Base-by-base conservation (phyloP, 345 rosid genomes). In the Arabidopsis arenosa region DNA sequence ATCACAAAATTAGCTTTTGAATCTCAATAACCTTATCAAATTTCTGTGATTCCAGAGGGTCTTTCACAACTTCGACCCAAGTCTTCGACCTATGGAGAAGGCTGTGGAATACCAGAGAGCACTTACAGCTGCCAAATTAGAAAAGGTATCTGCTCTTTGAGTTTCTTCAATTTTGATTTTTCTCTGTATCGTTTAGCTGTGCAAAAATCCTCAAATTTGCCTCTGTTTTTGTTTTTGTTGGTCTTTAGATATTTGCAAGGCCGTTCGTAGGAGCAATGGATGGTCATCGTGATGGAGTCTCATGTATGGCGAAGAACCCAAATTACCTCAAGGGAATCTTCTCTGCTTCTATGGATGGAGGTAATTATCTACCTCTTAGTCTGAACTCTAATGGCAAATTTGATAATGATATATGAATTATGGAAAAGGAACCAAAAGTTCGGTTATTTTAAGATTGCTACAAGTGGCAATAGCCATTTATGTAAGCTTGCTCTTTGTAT, bases 331-430 rank as follows among this genome's bases (percentile, higher is more conserved):
- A 95, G 71, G 93, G 91, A 8, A 80, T 95, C 28, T 90, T 95
- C 84, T 95, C 98, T 4, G 99, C 89, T 73, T 91, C 99, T 14
- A 86, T 89, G 89, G 99, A 93, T 83, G 99, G 98, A 91, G 98
- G 99, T 90, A 68, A 13, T 28, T 64, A 3, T 44, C 5, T 2
- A 0, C 12, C 2, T 60, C 28, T 40, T 61, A 30, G 10, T 26
- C 15, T 18, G 49, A 39, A 49, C 61, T 73, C 12, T 13, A 15
- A 1, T 30, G 1, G 17, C 32, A 63, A 30, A 10, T 12, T 52
- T 39, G 51, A 7, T 53, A n/a, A 40, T 62, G 41, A 21, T 14
- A 21, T 59, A 7, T 41, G 21, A n/a, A n/a, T n/a, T n/a, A n/a
- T 40, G 45, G 1, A 13, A 23, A 43, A 0, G 14, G 23, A 12